Percentiles rank a stretch among this genome's conserved stretches.
Conservation (phyloP, 441 rosid species). For the Manihot esculenta region DNA sequence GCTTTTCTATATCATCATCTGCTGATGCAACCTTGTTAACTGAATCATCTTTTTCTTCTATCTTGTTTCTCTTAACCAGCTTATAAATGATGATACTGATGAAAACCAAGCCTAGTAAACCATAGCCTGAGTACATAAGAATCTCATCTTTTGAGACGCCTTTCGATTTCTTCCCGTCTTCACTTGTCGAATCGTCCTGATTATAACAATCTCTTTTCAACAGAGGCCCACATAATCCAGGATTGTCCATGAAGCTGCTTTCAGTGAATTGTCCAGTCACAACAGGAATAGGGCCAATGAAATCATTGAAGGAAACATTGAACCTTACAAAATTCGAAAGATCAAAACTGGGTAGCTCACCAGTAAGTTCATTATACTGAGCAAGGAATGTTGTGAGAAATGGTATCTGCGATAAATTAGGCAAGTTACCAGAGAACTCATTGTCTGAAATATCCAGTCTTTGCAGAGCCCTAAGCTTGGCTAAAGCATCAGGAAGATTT, state of each 20-base stretch:
- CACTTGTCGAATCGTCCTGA: neutral
- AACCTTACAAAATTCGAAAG: conserved; percentile 41
- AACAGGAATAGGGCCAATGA: conserved; percentile 44
- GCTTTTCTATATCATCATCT: conserved; percentile 27
- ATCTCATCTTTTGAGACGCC: conserved; percentile 27
- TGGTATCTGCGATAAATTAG: conserved; percentile 37
- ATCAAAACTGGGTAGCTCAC: conserved; percentile 41
- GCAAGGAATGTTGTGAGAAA: conserved; percentile 41
- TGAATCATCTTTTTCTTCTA: conserved; percentile 21
- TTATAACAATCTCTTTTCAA: conserved; percentile 30
- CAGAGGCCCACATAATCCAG: conserved; percentile 40
- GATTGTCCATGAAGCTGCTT: conserved; percentile 41
- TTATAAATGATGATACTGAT: conserved; percentile 22
- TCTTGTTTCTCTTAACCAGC: conserved; percentile 27
- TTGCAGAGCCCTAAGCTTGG: conserved; percentile 39
- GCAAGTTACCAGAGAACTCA: conserved; percentile 38
- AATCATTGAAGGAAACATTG: conserved; percentile 54
- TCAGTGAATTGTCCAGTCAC: conserved; percentile 19
- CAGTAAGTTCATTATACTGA: conserved; percentile 48
- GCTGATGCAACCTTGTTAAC: conserved; percentile 29
- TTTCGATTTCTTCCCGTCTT: conserved; percentile 16
- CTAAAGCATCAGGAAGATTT: conserved; percentile 40
- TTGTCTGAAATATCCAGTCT: conserved; percentile 52
- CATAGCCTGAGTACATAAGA: conserved; percentile 47
- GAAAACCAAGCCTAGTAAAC: conserved; percentile 29